These are phyloP conservation scores for Colletotrichum spaethianum DNA, from an alignment of 2,329 filamentous ascomycete species.

Conservation along the genomic window DNA sequence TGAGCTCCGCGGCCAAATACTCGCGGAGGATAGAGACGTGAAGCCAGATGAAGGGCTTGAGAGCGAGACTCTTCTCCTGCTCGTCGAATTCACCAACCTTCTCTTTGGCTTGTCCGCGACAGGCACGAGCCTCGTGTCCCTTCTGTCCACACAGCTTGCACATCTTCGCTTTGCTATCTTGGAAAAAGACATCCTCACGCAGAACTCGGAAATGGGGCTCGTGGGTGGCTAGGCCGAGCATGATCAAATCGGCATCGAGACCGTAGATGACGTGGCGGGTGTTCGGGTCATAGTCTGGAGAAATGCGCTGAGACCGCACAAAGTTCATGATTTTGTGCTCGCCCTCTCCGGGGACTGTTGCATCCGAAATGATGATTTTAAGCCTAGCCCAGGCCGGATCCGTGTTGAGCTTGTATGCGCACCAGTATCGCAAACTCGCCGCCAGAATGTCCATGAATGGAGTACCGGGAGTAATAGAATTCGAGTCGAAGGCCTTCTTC, in stretches of 20 bases:
- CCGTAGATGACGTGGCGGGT: conserved; percentile 99
- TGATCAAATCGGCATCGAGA: conserved; percentile 97
- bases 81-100: conserved; percentile 86
- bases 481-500: conserved; percentile 94
- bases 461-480: conserved; percentile 92
- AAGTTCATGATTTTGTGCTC: conserved; percentile 99
- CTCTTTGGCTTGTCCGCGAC: conserved; percentile 82
- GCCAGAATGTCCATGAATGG: conserved; percentile 99
- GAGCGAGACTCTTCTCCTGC: conserved; percentile 77
- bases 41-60: conserved; percentile 98
- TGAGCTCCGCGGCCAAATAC: conserved; percentile 91
- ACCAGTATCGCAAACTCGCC: conserved; percentile 93
- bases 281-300: conserved; percentile 93
- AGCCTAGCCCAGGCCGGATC: conserved; percentile 96
- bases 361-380: conserved; percentile 98
- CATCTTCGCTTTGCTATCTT: conserved; percentile 84
- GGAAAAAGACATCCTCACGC: conserved; percentile 95
- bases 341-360: conserved; percentile 96
- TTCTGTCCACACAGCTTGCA: conserved; percentile 94
- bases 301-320: conserved; percentile 91
- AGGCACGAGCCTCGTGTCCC: conserved; percentile 90
- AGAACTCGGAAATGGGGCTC: conserved; percentile 97
- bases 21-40: conserved; percentile 93
- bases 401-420: conserved; percentile 96
- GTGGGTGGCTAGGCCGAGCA: conserved; percentile 96